Conservation (phyloP, 2,329 filamentous ascomycete species). For the Lecanicillium sp. region DNA sequence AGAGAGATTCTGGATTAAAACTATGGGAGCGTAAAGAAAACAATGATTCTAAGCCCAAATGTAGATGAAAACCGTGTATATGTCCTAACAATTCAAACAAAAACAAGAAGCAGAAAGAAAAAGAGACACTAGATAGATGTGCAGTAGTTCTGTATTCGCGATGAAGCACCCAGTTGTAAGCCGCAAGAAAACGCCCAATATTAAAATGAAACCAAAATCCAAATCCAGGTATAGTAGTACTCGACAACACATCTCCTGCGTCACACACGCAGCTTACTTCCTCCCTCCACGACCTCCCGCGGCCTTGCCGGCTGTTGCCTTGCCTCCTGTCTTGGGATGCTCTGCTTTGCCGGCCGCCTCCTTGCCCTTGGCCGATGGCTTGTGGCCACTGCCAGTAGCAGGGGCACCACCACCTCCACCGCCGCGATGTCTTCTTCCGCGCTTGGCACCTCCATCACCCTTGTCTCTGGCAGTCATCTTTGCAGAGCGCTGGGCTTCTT, state of each 20-base stretch:
- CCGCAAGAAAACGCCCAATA: not conserved
- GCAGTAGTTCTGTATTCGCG: conserved; percentile 5
- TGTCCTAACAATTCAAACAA: no score
- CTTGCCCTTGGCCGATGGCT: not conserved
- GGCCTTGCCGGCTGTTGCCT: not conserved
- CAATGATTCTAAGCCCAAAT: no score
- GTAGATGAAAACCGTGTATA: no score
- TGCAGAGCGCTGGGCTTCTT: conserved; percentile 40
- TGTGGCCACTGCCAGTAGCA: not conserved
- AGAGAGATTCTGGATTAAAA: no score
- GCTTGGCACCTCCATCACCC: conserved; percentile 25
- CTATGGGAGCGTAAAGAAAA: no score
- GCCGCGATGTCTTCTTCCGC: conserved; percentile 23
- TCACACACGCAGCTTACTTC: not conserved
- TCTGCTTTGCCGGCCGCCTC: conserved; percentile 4
- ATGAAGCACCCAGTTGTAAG: not conserved
- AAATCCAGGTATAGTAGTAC: not conserved
- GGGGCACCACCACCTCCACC: conserved; percentile 15
- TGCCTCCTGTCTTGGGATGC: not conserved
- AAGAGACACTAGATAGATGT: not conserved
- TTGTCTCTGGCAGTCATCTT: conserved; percentile 39
- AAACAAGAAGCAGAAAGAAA: no score
- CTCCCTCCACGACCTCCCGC: not conserved
- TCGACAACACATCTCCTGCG: not conserved
- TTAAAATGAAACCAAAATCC: not conserved